phyloP scores from a whole-genome alignment of 2,329 filamentous ascomycete species.

The Neopestalotiopsis clavispora region DNA sequence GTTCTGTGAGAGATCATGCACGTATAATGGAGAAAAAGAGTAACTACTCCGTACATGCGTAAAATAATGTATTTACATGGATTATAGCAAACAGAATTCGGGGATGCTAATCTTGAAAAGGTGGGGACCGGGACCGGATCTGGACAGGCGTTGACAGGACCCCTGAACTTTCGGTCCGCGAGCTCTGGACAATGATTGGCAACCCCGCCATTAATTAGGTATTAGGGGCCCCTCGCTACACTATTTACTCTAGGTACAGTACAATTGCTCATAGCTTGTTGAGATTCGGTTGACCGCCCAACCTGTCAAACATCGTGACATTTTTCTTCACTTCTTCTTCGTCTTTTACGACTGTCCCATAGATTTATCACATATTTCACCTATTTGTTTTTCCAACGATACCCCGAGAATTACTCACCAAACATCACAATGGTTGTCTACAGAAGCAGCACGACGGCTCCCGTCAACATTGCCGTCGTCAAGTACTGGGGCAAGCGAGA shows the following conservation, averaged over 20 bases:
- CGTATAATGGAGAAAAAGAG: too few species aligned
- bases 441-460: slow-evolving; percentile 93
- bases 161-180: not conserved
- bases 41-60: too few species aligned
- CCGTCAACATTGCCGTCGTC: slow-evolving; percentile 97
- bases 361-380: not conserved
- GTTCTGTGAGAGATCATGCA: too few species aligned
- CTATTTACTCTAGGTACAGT: not conserved
- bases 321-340: not conserved
- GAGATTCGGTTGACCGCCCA: not conserved
- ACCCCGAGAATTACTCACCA: not conserved
- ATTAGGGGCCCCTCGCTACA: not conserved
- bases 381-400: not conserved
- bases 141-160: not conserved
- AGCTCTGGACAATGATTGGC: not conserved
- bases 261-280: not conserved
- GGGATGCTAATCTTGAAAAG: not conserved
- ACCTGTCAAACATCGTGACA: not conserved
- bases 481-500: slow-evolving; percentile 99
- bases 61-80: too few species aligned
- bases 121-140: not conserved
- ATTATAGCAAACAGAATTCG: not conserved
- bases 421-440: slow-evolving; percentile 63
- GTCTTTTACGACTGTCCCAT: not conserved
- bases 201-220: not conserved